phyloP scores from a whole-genome alignment of 805 yeast genomes.

The Suhomyces faveliae region DNA sequence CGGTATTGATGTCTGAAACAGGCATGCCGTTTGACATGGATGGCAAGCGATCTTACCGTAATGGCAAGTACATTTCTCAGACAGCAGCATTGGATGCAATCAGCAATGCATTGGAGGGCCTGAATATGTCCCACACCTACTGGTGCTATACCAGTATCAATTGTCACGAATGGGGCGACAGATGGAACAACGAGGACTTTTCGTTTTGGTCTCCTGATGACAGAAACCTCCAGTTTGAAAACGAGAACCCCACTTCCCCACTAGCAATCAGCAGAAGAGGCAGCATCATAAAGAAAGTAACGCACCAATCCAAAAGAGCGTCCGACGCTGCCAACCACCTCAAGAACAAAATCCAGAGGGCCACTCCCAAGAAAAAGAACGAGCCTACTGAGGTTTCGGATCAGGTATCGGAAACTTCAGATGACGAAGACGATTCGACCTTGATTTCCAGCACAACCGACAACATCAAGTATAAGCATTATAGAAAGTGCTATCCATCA shows the following conservation, averaged over 20 bases:
- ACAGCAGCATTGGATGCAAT: conserved; percentile 82
- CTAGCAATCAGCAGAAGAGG: conserved; percentile 8
- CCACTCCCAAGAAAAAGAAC: background rate
- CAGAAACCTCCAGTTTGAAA: conserved; percentile 24
- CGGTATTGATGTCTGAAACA: conserved; percentile 85
- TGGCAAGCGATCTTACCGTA: conserved; percentile 62
- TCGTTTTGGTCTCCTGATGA: conserved; percentile 81
- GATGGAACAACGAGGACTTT: conserved; percentile 93
- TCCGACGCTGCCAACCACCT: conserved; percentile 4
- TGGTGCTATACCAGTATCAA: conserved; percentile 84
- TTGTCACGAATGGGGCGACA: conserved; percentile 82
- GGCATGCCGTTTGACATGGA: conserved; percentile 99
- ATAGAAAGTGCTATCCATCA: conserved; percentile 36
- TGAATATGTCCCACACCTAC: conserved; percentile 67
- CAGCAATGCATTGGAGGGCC: conserved; percentile 72
- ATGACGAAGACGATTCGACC: too few species aligned
- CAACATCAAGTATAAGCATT: conserved; percentile 25
- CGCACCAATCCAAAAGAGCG: conserved; percentile 3
- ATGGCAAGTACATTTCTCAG: conserved; percentile 71
- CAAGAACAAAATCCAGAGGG: conserved; percentile 2
- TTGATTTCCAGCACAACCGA: conserved; percentile 23
- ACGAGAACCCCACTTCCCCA: conserved; percentile 6
- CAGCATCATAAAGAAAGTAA: conserved; percentile 6
- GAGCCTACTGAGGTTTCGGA: background rate
- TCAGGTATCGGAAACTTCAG: conserved; percentile 2